phyloP scores from a whole-genome alignment of 129 eudicot species.

The Artemisia tridentata region DNA sequence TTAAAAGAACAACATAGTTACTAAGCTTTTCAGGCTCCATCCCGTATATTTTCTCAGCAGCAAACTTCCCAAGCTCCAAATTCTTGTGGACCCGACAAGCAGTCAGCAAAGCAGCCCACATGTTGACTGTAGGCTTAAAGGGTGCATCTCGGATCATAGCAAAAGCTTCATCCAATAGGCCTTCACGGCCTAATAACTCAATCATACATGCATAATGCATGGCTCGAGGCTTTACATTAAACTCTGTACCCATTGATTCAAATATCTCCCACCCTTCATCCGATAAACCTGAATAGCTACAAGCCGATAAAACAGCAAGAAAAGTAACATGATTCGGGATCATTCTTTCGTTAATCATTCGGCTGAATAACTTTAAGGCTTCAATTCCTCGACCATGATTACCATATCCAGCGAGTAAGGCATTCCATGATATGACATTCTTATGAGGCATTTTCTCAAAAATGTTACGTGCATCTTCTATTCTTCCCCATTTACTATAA shows the following conservation, averaged over 20 bases:
- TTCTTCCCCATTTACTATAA: constrained; percentile 90
- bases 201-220: constrained; percentile 94
- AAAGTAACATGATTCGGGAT: constrained; percentile 81
- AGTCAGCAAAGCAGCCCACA: constrained; percentile 95
- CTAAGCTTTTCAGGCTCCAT: constrained; percentile 86
- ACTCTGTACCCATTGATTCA: constrained; percentile 62
- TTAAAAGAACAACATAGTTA: constrained; percentile 69
- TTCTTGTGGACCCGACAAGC: constrained; percentile 86
- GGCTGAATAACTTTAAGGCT: constrained; percentile 64
- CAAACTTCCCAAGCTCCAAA: constrained; percentile 67
- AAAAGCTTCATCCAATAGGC: constrained; percentile 79
- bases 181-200: constrained; percentile 85
- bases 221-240: constrained; percentile 72
- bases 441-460: constrained; percentile 75
- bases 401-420: constrained; percentile 81
- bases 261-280: constrained; percentile 72
- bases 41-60: constrained; percentile 73
- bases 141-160: constrained; percentile 74
- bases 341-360: constrained; percentile 58
- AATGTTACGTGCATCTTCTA: constrained; percentile 69
- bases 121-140: constrained; percentile 65
- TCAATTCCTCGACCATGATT: constrained; percentile 74
- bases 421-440: constrained; percentile 80
- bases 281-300: constrained; percentile 76
- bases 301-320: constrained; percentile 79